Percentiles rank a stretch among this genome's conserved stretches.
phyloP scores from a whole-genome alignment of 129 eudicot species.

The Flaveria linearis region DNA sequence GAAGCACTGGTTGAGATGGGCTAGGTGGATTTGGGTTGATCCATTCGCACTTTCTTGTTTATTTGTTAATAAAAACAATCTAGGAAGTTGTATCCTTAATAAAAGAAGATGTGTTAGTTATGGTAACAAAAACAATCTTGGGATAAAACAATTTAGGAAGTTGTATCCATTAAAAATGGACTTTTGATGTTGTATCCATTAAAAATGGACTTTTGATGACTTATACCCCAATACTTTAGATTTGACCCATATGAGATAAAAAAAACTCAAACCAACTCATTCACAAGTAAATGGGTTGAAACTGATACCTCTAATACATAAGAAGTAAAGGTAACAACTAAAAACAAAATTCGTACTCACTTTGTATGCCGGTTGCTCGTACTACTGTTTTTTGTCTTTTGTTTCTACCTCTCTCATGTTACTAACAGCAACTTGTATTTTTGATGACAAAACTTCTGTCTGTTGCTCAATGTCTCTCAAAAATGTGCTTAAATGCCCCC shows the following conservation, averaged over 20 bases:
- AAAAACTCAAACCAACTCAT: background rate
- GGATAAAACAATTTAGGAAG: background rate
- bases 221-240: background rate
- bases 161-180: background rate
- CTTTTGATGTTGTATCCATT: background rate
- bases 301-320: background rate
- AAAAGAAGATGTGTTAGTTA: background rate
- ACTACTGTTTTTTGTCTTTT: conserved; percentile 26
- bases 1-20: background rate
- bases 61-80: background rate
- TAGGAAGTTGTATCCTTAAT: no score
- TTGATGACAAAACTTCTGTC: conserved; percentile 45
- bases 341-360: conserved; percentile 22
- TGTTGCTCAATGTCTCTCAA: conserved; percentile 48
- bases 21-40: background rate
- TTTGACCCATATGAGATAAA: background rate
- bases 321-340: background rate
- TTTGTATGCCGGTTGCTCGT: background rate
- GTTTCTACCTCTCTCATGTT: conserved; percentile 53
- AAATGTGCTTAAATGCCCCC: conserved; percentile 43
- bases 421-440: conserved; percentile 47
- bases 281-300: background rate
- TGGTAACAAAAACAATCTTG: background rate
- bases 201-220: background rate
- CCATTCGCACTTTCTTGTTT: background rate